phyloP scores from a whole-genome alignment of 164 flowering plant genomes.

The Houttuynia cordata region DNA sequence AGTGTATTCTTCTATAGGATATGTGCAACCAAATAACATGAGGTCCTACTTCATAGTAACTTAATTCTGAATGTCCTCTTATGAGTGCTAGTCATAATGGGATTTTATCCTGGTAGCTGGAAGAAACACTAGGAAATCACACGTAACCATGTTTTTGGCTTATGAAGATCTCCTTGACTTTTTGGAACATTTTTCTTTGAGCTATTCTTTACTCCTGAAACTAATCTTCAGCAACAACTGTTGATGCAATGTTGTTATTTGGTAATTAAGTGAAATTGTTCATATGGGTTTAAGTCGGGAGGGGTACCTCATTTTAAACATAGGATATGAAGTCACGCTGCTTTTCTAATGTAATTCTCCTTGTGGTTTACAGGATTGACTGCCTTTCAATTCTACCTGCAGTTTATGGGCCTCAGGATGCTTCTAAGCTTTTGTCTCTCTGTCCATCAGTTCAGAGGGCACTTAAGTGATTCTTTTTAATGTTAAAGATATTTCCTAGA shows the following conservation, averaged over 20 bases:
- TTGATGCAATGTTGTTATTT: background rate
- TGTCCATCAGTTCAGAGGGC: conserved; percentile 70
- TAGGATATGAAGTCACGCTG: background rate
- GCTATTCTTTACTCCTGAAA: too few relatives aligned
- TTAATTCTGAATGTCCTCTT: too few relatives aligned
- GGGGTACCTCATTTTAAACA: background rate
- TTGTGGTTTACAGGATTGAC: conserved; percentile 56
- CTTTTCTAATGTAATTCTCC: too few relatives aligned
- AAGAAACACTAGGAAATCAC: too few relatives aligned
- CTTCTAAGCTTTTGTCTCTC: conserved; percentile 58
- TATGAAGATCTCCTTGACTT: too few relatives aligned
- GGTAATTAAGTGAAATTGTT: background rate
- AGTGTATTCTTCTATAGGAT: too few relatives aligned
- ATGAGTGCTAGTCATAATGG: too few relatives aligned
- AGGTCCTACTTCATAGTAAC: too few relatives aligned
- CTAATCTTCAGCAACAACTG: background rate
- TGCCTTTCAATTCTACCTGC: conserved; percentile 74
- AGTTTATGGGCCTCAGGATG: conserved; percentile 69
- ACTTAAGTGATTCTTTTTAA: conserved; percentile 38
- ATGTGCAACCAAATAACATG: too few relatives aligned
- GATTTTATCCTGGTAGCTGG: too few relatives aligned
- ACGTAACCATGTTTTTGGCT: too few relatives aligned
- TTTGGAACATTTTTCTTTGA: too few relatives aligned
- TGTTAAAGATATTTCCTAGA: background rate
- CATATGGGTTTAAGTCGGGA: background rate